Conservation (phyloP, 2,329 filamentous ascomycete species). For the Epicoccum nigrum region DNA sequence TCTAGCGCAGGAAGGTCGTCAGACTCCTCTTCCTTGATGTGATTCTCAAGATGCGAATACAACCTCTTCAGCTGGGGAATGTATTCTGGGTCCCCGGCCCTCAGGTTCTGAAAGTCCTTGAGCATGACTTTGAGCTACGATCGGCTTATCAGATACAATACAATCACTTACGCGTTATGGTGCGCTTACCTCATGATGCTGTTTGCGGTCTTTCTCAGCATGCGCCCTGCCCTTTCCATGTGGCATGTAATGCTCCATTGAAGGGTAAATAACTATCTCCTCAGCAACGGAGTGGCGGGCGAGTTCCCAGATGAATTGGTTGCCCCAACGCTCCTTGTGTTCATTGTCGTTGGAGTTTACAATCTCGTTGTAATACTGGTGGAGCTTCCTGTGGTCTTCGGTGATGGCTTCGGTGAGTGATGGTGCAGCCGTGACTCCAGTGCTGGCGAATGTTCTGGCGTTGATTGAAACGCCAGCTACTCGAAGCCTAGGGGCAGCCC, state of each 20-base stretch:
- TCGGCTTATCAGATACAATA: background rate
- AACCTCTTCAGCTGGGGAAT: constrained; percentile 34
- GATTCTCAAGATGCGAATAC: constrained; percentile 26
- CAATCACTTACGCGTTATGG: no score
- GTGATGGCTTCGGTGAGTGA: constrained; percentile 49
- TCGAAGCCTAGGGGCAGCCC: constrained; percentile 8
- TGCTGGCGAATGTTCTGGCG: constrained; percentile 5
- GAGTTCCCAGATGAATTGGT: constrained; percentile 61
- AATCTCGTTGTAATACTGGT: constrained; percentile 53
- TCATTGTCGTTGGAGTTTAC: constrained; percentile 49
- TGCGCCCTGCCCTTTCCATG: constrained; percentile 37
- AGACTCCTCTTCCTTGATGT: constrained; percentile 42
- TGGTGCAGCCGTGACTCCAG: background rate
- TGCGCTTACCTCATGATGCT: constrained; percentile 40
- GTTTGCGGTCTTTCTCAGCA: constrained; percentile 40
- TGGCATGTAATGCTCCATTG: constrained; percentile 43
- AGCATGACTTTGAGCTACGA: constrained; percentile 39
- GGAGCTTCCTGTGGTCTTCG: constrained; percentile 51
- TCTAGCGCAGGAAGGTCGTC: constrained; percentile 42
- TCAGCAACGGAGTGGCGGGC: constrained; percentile 59
- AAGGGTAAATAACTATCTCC: constrained; percentile 53
- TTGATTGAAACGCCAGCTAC: background rate
- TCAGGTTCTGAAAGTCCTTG: constrained; percentile 41
- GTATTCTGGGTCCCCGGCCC: constrained; percentile 27
- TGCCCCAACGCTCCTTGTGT: constrained; percentile 54